Conservation (phyloP, 2,329 filamentous ascomycete genomes). For the Alternaria postmessia region DNA sequence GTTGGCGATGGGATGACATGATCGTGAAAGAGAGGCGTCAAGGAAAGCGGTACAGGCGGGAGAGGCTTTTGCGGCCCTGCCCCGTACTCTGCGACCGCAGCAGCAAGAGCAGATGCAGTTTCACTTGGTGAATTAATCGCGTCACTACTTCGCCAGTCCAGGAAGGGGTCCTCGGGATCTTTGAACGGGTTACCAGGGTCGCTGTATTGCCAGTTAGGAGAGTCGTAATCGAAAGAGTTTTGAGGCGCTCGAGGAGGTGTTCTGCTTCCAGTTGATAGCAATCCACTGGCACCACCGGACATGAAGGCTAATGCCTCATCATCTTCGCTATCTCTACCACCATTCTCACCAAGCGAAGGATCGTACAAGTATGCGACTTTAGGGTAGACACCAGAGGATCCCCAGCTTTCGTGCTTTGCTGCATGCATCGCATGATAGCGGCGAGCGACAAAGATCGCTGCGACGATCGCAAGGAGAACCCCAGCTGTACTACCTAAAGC, state of each 20-base stretch:
- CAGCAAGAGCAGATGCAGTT: slow-evolving; percentile 22
- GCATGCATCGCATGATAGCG: slow-evolving; percentile 36
- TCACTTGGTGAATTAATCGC: slow-evolving; percentile 14
- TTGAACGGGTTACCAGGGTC: slow-evolving; percentile 22
- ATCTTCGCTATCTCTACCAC: slow-evolving; percentile 5
- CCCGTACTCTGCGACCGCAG: slow-evolving; percentile 25
- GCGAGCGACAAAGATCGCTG: slow-evolving; percentile 43
- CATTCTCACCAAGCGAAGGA: slow-evolving; percentile 25
- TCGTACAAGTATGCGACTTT: slow-evolving; percentile 48
- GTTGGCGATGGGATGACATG: slow-evolving; percentile 32
- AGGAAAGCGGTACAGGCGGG: not conserved
- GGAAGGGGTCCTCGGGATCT: slow-evolving; percentile 11
- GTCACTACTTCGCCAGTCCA: slow-evolving; percentile 12
- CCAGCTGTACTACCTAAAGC: slow-evolving; percentile 46
- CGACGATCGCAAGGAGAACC: slow-evolving; percentile 44
- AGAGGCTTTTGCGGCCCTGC: slow-evolving; percentile 15
- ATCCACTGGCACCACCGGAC: slow-evolving; percentile 30
- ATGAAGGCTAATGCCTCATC: slow-evolving; percentile 35
- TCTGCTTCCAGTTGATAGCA: slow-evolving; percentile 2
- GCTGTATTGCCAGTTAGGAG: slow-evolving; percentile 21
- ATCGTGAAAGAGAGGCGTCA: slow-evolving; percentile 12
- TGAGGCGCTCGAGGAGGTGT: slow-evolving; percentile 8
- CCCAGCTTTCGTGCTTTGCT: slow-evolving; percentile 28
- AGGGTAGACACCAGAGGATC: slow-evolving; percentile 38
- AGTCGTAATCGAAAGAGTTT: slow-evolving; percentile 4